Evolutionary conservation across 805 yeast genomes (phyloP), one percentile per base, ranked within the genome.

Genomic region (Yarrowia sp.): DNA sequence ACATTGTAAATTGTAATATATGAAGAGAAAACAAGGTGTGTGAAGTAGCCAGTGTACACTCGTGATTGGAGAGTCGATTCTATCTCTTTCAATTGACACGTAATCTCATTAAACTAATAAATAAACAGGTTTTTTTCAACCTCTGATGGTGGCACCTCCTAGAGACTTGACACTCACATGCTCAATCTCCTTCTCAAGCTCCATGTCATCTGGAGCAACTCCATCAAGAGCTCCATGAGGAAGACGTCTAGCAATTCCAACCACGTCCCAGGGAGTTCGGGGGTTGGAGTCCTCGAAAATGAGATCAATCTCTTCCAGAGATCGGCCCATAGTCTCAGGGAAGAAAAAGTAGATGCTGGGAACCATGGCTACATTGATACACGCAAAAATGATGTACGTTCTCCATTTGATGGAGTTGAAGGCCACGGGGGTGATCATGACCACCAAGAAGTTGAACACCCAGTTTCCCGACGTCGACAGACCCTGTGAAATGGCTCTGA

Each of bases 201-300:
- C 56, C n/a, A 36, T 36, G 4, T 52, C 41, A 8, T 9, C 41
- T 5, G 41, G 42, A 35, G 19, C 38, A 14, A 36, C n/a, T 4
- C 56, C 56, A 16, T 52, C 41, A 16, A 52, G 15, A 11, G 42
- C 22, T 5, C 58, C 58, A 16, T 32, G 10, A 12, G 58, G 58
- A n/a, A 52, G 32, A 4, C 58, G 26, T 38, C 43, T 16, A 2
- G 58, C 58, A 14, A 52, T 52, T 2, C 58, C 58, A 11, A 52
- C 58, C 43, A 52, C 58, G 16, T 52, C 58, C 58, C 58, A 52
- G n/a, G 58, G 58, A 2, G 58, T 52, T 38, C 32, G 4, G 58
- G 58, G 77, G 68, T 80, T 75, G 63, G 73, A 74, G 32, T 65
- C 49, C 15, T 67, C 58, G 58, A 52, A 52, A 19, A 52, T 52